A percentile compares a stretch with the other conserved stretches of the same genome.
Evolutionary conservation across 495 filamentous ascomycete species (phyloP).

Genomic region (Aspergillus affinis): DNA sequence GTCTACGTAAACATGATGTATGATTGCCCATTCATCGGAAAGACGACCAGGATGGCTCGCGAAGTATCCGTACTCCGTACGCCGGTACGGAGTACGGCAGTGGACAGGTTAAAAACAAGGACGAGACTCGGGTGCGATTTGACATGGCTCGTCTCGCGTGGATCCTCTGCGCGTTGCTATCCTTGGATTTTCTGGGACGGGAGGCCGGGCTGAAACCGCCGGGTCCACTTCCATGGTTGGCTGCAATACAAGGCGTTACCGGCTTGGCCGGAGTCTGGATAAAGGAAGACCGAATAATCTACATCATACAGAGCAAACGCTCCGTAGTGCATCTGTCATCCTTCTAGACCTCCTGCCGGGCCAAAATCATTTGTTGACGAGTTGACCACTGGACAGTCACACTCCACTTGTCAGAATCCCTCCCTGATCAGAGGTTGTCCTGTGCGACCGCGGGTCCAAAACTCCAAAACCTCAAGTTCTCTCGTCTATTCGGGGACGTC

Average conservation of each 20-base stretch:
- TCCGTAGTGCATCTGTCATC: constrained; percentile 5
- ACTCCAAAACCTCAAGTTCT: neutral
- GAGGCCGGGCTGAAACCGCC: constrained; percentile 15
- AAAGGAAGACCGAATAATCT: constrained; percentile 6
- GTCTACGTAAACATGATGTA: neutral
- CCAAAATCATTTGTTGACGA: constrained; percentile 1
- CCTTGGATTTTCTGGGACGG: constrained; percentile 18
- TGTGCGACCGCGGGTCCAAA: constrained; percentile 24
- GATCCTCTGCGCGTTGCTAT: constrained; percentile 3
- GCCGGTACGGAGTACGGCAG: too few species aligned
- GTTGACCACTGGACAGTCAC: neutral
- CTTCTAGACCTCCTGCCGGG: constrained; percentile 7
- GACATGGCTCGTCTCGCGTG: neutral
- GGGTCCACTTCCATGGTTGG: constrained; percentile 12
- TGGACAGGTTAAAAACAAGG: neutral
- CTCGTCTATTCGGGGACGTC: too few species aligned
- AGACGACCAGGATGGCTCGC: too few species aligned
- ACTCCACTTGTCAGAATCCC: constrained; percentile 7
- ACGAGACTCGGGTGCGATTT: neutral
- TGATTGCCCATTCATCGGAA: neutral
- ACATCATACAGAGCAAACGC: constrained; percentile 13
- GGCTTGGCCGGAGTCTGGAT: neutral
- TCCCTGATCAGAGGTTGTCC: constrained; percentile 16
- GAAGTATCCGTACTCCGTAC: too few species aligned
- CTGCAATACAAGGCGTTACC: neutral